These are phyloP conservation scores for Penicillium psychrosexuale DNA, from an alignment of 2,329 filamentous ascomycete species.

Conservation along the genomic window DNA sequence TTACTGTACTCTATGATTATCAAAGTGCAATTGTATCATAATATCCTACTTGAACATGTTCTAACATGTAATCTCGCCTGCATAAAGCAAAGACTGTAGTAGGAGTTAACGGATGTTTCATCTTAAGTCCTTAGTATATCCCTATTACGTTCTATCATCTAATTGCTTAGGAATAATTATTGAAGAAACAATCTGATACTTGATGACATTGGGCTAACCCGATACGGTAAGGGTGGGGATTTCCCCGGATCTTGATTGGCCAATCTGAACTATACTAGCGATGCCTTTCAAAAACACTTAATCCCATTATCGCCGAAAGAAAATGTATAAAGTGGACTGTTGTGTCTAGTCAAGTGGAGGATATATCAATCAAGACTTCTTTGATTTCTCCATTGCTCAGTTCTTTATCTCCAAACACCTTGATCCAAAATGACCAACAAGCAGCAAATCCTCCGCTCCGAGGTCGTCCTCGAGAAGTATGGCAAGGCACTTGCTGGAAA, in stretches of 20 bases:
- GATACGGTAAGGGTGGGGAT: not conserved
- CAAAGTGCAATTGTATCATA: too few species aligned
- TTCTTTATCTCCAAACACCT: not conserved
- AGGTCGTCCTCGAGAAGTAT: slow-evolving; percentile 19
- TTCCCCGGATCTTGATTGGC: not conserved
- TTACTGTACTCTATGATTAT: too few species aligned
- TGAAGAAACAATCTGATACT: not conserved
- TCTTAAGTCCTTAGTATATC: not conserved
- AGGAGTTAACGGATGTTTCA: not conserved
- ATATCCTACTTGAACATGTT: not conserved
- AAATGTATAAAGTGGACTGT: not conserved
- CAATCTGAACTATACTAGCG: not conserved
- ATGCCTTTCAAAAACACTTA: not conserved
- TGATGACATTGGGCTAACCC: slow-evolving; percentile 14
- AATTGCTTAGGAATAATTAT: too few species aligned
- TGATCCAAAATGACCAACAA: slow-evolving; percentile 8
- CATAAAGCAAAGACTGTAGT: too few species aligned
- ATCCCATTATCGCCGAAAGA: not conserved
- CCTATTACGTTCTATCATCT: not conserved
- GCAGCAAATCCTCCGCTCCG: slow-evolving; percentile 17
- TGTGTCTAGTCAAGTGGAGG: fast-evolving
- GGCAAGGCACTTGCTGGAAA: slow-evolving; percentile 18
- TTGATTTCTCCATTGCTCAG: not conserved
- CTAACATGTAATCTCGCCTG: not conserved
- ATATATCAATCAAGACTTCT: not conserved